Conservation (phyloP, 768 basidiomycete genomes). For the Mycena galericulata region DNA sequence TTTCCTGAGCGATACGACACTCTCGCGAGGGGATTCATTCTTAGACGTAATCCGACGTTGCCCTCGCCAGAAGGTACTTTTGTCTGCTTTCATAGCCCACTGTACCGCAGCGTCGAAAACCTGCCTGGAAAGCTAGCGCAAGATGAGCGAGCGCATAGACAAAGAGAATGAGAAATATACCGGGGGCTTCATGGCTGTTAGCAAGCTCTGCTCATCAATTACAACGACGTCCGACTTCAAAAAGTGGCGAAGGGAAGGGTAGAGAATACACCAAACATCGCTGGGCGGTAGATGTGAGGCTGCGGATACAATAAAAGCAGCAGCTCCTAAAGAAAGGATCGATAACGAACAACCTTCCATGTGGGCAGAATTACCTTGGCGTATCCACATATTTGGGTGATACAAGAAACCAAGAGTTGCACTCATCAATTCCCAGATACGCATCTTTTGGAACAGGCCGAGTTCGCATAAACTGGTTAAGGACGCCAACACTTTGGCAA, state of each 20-base stretch:
- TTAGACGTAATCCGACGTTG: constrained; percentile 60
- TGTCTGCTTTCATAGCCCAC: constrained; percentile 90
- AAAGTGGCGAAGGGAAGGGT: constrained; percentile 89
- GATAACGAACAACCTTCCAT: not conserved
- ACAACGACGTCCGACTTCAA: constrained; percentile 84
- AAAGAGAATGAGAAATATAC: constrained; percentile 52
- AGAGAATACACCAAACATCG: constrained; percentile 97
- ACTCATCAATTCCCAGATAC: constrained; percentile 97
- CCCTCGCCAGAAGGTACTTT: constrained; percentile 82
- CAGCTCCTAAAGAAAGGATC: constrained; percentile 69
- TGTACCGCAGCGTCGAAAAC: constrained; percentile 88
- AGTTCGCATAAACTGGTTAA: constrained; percentile 91
- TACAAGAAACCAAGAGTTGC: constrained; percentile 90
- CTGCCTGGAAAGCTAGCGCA: constrained; percentile 65
- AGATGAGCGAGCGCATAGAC: constrained; percentile 13
- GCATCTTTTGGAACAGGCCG: constrained; percentile 91
- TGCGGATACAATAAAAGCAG: constrained; percentile 89
- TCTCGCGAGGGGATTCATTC: constrained; percentile 78
- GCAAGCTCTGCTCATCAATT: constrained; percentile 80
- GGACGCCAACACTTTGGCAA: constrained; percentile 89
- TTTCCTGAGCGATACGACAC: constrained; percentile 74
- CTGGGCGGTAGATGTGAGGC: constrained; percentile 85
- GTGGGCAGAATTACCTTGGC: constrained; percentile 73
- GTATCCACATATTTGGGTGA: constrained; percentile 96
- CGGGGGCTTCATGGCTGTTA: constrained; percentile 81